Evolutionary conservation across 352 stramenopile genomes (phyloP), one percentile per base, ranked within the genome.

Genomic region (Blastocystis sp.): DNA sequence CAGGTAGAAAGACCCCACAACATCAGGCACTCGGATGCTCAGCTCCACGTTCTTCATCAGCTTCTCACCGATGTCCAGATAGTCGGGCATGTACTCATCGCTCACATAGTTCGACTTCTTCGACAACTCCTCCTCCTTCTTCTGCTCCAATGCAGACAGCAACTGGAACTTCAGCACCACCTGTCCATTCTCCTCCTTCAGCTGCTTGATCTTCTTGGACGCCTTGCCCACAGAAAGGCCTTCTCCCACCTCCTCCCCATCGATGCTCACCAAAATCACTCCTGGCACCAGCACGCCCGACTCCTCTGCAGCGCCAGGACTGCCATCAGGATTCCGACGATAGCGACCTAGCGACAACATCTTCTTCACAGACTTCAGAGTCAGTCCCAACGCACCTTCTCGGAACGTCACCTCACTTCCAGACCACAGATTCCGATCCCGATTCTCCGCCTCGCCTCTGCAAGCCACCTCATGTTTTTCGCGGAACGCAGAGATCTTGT

Each of bases 101-200:
- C 62, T 79, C 43, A 88, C 43, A 43, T 88, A 88, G 20, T 69
- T 76, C 11, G 77, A 88, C 55, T 88, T 88, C 66, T 88, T 88
- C 47, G n/a, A 68, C 9, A 26, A 76, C 43, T 76, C 62, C 45
- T 88, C 77, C 50, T 88, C 77, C 45, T 66, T 64, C 66, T 88
- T 88, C 50, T 88, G 77, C 55, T 88, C 77, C 20, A 88, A 26
- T 23, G 66, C 77, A 29, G 77, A 88, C 47, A 76, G 45, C 50
- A 79, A 29, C 62, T 79, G 62, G 66, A 88, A 88, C 47, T 69
- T 73, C 37, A 88, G 77, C 13, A 56, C 53, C 55, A 88, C 77
- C 43, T 59, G 53, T 1, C 77, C 62, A n/a, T 79, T 79, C 66
- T 76, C 77, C 62, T 76, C 77, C 50, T 88, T 88, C 54, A 88